Base-by-base conservation (phyloP, 1,284 basidiomycete genomes). In the Trametes pubescens region DNA sequence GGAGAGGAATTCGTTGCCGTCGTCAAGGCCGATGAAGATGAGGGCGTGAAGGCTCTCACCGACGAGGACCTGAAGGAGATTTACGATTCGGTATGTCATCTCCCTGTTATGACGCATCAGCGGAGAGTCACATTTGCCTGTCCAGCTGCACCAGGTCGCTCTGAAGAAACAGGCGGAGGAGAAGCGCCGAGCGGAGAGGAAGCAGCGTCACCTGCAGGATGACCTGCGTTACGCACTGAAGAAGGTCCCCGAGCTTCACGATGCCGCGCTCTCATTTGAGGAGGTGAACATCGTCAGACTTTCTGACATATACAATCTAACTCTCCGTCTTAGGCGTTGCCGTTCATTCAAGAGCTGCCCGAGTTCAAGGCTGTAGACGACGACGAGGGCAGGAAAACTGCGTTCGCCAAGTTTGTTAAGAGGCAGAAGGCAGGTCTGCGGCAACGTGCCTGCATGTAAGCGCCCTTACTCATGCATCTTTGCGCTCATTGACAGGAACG, bases 201-300 rank as follows among this genome's bases (percentile, higher is more conserved):
- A 86, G 71, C 86, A 91, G 65, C 86, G 97, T 24, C 93, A 98
- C 75, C 79, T 93, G 61, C 94, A 98, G 72, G 97, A 99, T 74
- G 98, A 99, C 73, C 82, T 99, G 38, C 91, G 98, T 4, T 98
- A 99, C 76, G 98, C 96, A 0, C 83, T 99, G 67, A 96, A 94
- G 79, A 96, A 97, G 73, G 81, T 97, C 5, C 78, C 92, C 0
- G 90, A 95, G 38, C 85, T 92, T 0, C 78, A 97, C 48, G 92
- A 95, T 67, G 73, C 95, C 47, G 88, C 81, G 26, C 76, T 89
- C 64, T 75, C 89, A 0, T 98, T 91, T 72, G 95, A 97, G 71
- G 87, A 92, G 67, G 94, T 93, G 69, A 62, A 85, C 77, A 5
- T 49, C 1, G 22, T 3, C 11, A 10, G 13, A n/a, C 7, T 6